Evolutionary conservation across 2,329 filamentous ascomycete genomes (phyloP).

Genomic region (Phyllosticta capitalensis): DNA sequence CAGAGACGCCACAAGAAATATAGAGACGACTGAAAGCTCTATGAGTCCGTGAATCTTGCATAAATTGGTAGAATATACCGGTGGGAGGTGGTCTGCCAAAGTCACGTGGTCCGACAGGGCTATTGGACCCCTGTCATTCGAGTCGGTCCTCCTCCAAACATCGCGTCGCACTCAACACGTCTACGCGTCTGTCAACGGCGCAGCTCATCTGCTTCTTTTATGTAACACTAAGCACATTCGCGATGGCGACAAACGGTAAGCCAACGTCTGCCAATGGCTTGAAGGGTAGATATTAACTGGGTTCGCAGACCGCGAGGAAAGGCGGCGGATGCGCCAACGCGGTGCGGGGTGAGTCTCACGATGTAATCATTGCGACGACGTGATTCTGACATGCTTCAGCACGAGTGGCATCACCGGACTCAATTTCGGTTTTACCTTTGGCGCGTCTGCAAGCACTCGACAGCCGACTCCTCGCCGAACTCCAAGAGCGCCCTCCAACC

Average conservation of each 20-base stretch:
- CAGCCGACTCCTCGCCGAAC: constrained; percentile 16
- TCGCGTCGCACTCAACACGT: constrained; percentile 9
- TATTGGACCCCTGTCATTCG: not conserved
- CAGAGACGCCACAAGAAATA: no score
- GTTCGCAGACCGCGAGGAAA: constrained; percentile 41
- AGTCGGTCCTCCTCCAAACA: constrained; percentile 1
- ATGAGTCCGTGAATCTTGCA: no score
- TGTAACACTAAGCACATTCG: not conserved
- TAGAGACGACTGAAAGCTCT: no score
- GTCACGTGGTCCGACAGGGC: not conserved
- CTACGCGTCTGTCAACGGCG: not conserved
- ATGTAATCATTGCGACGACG: not conserved
- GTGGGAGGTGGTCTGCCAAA: no score
- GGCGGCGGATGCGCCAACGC: constrained; percentile 47
- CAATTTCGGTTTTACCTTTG: constrained; percentile 43
- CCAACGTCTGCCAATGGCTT: no score
- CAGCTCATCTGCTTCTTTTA: not conserved
- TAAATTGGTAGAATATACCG: no score
- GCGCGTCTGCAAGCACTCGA: constrained; percentile 23
- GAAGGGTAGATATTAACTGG: not conserved
- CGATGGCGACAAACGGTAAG: constrained; percentile 9
- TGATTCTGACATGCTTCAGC: constrained; percentile 21
- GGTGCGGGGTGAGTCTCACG: constrained; percentile 42
- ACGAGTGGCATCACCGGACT: constrained; percentile 38
- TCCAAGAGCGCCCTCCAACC: constrained; percentile 17